These are phyloP conservation scores for Metarhizium anisopliae DNA, from an alignment of 2,329 filamentous ascomycete genomes.

Conservation along the genomic window DNA sequence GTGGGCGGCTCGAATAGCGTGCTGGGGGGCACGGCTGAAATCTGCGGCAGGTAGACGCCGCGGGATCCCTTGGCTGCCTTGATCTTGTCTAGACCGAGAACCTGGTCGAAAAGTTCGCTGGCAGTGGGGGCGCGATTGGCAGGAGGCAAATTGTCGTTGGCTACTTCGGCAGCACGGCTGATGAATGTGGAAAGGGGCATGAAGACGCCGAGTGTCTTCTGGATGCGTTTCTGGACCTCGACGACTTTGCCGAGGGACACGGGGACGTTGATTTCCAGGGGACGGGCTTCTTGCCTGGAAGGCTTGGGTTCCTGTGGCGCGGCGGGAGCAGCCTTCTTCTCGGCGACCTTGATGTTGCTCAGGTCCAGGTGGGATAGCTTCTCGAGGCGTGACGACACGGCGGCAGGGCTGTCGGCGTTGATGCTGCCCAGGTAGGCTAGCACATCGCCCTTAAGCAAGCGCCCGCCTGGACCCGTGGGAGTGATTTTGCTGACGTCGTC, in stretches of 20 bases:
- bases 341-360: constrained; percentile 83
- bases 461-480: constrained; percentile 77
- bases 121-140: constrained; percentile 53
- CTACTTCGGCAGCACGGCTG: constrained; percentile 71
- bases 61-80: constrained; percentile 41
- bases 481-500: constrained; percentile 73
- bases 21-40: constrained; percentile 47
- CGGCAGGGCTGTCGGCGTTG: constrained; percentile 58
- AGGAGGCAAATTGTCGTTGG: constrained; percentile 78
- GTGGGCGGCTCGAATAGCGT: constrained; percentile 25
- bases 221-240: constrained; percentile 71
- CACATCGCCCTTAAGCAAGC: constrained; percentile 90
- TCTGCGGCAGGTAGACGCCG: constrained; percentile 63
- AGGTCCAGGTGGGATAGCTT: constrained; percentile 81
- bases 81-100: constrained; percentile 59
- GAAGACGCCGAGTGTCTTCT: constrained; percentile 67
- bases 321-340: constrained; percentile 33
- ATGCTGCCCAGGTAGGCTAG: constrained; percentile 82
- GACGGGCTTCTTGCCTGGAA: constrained; percentile 33
- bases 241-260: constrained; percentile 73
- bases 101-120: constrained; percentile 80
- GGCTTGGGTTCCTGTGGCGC: constrained; percentile 29
- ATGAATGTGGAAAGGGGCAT: constrained; percentile 84
- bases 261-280: constrained; percentile 58
- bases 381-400: constrained; percentile 61